These are phyloP conservation scores for Wickerhamiella musiphila DNA, from an alignment of 805 yeast genomes.

Conservation along the genomic window DNA sequence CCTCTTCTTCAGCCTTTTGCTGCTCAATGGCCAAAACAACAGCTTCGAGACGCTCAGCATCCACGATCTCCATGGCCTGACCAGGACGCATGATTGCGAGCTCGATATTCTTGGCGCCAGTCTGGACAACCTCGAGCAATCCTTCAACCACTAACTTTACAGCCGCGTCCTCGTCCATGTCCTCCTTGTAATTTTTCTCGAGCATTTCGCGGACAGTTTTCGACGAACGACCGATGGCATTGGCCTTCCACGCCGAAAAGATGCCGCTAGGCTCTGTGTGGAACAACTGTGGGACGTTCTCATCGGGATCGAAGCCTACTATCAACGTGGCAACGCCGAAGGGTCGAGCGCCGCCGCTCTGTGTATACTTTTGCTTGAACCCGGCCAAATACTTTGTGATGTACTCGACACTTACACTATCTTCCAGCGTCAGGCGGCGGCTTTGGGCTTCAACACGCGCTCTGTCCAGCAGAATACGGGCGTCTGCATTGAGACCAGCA, in stretches of 20 bases:
- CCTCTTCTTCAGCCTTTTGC: slow-evolving; percentile 68
- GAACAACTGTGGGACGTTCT: slow-evolving; percentile 61
- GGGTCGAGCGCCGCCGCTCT: slow-evolving; percentile 96
- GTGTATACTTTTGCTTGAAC: slow-evolving; percentile 91
- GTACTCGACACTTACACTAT: slow-evolving; percentile 80
- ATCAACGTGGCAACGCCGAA: slow-evolving; percentile 90
- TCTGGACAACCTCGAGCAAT: slow-evolving; percentile 88
- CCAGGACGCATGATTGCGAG: slow-evolving; percentile 71
- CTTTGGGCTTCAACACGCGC: slow-evolving; percentile 96
- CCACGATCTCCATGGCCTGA: slow-evolving; percentile 35
- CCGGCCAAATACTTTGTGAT: slow-evolving; percentile 94
- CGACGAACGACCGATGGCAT: slow-evolving; percentile 86
- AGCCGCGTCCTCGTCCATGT: slow-evolving; percentile 50
- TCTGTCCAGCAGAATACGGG: slow-evolving; percentile 81
- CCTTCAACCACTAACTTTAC: slow-evolving; percentile 70
- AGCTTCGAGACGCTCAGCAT: slow-evolving; percentile 53
- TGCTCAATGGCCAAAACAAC: slow-evolving; percentile 71
- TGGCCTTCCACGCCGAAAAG: slow-evolving; percentile 95
- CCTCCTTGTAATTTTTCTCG: slow-evolving; percentile 64
- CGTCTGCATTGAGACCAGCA: slow-evolving; percentile 98
- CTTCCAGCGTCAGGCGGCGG: slow-evolving; percentile 84
- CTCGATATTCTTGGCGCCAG: slow-evolving; percentile 94
- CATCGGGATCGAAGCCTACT: slow-evolving; percentile 88
- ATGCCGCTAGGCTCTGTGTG: slow-evolving; percentile 97
- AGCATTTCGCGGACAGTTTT: slow-evolving; percentile 91